Conservation (phyloP, 129 eudicot species). For the Helichrysum umbraculigerum region DNA sequence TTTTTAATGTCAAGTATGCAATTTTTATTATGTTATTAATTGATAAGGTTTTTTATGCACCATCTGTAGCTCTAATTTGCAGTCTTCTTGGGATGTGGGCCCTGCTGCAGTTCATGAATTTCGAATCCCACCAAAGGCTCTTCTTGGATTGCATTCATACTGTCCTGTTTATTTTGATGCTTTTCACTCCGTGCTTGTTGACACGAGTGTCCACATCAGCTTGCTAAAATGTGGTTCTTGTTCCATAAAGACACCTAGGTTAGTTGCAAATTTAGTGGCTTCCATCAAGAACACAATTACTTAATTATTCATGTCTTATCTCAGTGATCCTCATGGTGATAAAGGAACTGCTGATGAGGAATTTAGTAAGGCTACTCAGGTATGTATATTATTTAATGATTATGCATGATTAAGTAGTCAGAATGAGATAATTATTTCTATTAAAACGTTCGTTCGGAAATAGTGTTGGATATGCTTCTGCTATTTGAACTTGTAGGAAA, state of each 20-base stretch:
- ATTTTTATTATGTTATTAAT: background rate
- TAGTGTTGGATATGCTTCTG: too few relatives aligned
- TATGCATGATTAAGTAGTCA: too few relatives aligned
- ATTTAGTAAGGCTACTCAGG: constrained; percentile 37
- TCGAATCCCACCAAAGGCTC: constrained; percentile 77
- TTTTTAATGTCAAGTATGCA: background rate
- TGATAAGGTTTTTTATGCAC: constrained; percentile 21
- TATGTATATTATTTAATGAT: constrained; percentile 27
- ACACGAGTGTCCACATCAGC: constrained; percentile 54
- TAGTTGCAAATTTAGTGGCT: constrained; percentile 36
- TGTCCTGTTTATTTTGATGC: constrained; percentile 59
- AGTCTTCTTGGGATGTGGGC: constrained; percentile 36
- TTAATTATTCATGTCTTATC: background rate
- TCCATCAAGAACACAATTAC: background rate
- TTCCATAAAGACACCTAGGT: constrained; percentile 59
- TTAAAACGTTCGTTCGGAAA: too few relatives aligned
- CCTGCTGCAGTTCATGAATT: constrained; percentile 85
- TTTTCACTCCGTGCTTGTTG: constrained; percentile 75
- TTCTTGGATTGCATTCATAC: constrained; percentile 75
- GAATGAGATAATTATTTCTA: too few relatives aligned
- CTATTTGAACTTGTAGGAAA: too few relatives aligned
- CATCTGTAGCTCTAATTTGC: constrained; percentile 51
- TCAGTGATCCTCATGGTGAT: constrained; percentile 42
- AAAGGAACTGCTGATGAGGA: constrained; percentile 27
- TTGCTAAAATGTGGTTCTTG: constrained; percentile 49